Percentiles rank a stretch among this genome's conserved stretches.
Conservation (phyloP, 768 basidiomycete species). For the Roridomyces roridus region DNA sequence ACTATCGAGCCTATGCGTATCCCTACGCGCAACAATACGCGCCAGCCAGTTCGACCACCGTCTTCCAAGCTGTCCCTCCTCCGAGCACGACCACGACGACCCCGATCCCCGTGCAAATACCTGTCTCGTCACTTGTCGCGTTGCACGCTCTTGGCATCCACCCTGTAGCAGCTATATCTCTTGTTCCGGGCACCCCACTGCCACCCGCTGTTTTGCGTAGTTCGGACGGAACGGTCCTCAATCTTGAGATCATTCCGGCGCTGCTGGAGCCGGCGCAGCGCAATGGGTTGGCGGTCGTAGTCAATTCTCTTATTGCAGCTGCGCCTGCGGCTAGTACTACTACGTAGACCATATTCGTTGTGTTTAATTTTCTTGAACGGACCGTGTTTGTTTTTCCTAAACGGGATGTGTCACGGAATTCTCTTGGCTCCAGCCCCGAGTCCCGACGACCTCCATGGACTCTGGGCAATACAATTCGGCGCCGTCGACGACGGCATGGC, state of each 20-base stretch:
- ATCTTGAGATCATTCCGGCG: conserved; percentile 80
- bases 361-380: no score
- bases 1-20: conserved; percentile 72
- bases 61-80: conserved; percentile 32
- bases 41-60: conserved; percentile 23
- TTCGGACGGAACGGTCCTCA: conserved; percentile 75
- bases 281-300: conserved; percentile 72
- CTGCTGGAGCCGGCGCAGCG: conserved; percentile 77
- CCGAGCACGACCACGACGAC: conserved; percentile 38
- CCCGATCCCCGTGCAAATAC: conserved; percentile 73
- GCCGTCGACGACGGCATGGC: conserved; percentile 64
- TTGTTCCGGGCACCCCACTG: conserved; percentile 59
- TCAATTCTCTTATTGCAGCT: conserved; percentile 70
- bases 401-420: no score
- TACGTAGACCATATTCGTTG: no score
- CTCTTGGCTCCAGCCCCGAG: background rate
- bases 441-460: conserved; percentile 27
- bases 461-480: conserved; percentile 41
- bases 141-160: conserved; percentile 76
- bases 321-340: no score
- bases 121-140: conserved; percentile 67
- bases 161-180: conserved; percentile 64
- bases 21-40: conserved; percentile 65
- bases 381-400: no score
- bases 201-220: conserved; percentile 81